phyloP scores from a whole-genome alignment of 768 basidiomycete genomes.

The Dendrothele bispora region DNA sequence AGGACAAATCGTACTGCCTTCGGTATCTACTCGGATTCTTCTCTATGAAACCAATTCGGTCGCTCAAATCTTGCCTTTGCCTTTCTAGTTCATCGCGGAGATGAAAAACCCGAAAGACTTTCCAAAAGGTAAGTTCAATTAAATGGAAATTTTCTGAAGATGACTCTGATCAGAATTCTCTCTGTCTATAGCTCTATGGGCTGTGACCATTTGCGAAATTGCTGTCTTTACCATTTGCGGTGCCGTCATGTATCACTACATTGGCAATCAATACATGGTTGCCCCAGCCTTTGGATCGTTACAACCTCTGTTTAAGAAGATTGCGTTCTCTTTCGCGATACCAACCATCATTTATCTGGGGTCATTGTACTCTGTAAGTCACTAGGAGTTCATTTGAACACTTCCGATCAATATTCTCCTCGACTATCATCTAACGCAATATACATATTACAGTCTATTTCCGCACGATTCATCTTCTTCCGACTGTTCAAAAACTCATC shows the following conservation, averaged over 20 bases:
- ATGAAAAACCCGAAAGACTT: conserved; percentile 47
- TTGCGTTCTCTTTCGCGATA: conserved; percentile 44
- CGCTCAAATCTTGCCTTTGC: neutral
- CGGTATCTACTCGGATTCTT: conserved; percentile 17
- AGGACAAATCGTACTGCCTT: conserved; percentile 44
- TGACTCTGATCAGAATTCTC: neutral
- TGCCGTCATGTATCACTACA: conserved; percentile 39
- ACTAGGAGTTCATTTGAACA: neutral
- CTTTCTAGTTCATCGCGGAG: conserved; percentile 40
- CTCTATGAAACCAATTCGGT: neutral
- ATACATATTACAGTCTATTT: conserved; percentile 34
- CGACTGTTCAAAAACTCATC: conserved; percentile 36
- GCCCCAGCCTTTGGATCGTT: conserved; percentile 43
- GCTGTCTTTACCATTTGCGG: conserved; percentile 42
- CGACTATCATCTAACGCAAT: neutral
- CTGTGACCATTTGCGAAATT: conserved; percentile 40
- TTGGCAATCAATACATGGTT: conserved; percentile 41
- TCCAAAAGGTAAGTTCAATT: conserved; percentile 32
- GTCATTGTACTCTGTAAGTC: conserved; percentile 36
- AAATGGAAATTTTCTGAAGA: neutral
- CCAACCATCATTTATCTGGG: conserved; percentile 45
- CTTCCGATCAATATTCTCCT: neutral
- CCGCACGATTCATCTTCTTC: conserved; percentile 45
- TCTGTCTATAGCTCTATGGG: conserved; percentile 38
- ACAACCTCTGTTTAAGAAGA: conserved; percentile 34